These are phyloP conservation scores for Malassezia nana DNA, from an alignment of 1,284 basidiomycete species.

Conservation along the genomic window DNA sequence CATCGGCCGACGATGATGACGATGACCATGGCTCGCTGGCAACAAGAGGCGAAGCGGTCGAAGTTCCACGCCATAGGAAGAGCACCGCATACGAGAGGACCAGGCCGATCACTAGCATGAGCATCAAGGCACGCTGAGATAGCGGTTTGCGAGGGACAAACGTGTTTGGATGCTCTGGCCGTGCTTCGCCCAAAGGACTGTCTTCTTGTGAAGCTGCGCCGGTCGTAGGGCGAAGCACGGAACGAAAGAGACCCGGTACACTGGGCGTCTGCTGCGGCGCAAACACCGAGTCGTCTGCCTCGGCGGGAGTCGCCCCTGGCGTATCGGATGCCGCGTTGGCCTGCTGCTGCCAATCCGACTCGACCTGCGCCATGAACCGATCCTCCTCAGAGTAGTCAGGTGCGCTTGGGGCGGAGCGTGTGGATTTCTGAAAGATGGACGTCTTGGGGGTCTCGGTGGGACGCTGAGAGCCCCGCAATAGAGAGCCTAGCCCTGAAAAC, in stretches of 20 bases:
- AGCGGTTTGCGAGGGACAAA: not conserved
- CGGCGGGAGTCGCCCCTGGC: not conserved
- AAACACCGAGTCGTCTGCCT: constrained; percentile 4
- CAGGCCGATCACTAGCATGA: not conserved
- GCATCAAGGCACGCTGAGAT: not conserved
- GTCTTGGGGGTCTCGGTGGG: constrained; percentile 10
- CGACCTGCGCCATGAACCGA: constrained; percentile 13
- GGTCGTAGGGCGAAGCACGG: not conserved
- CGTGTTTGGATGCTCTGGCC: not conserved
- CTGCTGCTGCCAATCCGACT: constrained; percentile 1
- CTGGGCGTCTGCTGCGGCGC: constrained; percentile 5
- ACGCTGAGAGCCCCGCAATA: constrained; percentile 14
- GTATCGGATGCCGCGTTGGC: not conserved
- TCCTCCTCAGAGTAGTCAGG: constrained; percentile 15
- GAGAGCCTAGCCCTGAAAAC: constrained; percentile 8
- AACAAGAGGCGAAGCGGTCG: not conserved
- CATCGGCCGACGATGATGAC: not conserved
- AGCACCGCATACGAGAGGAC: not conserved
- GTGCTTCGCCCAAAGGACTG: not conserved
- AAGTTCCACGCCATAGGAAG: not conserved
- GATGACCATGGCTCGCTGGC: not conserved
- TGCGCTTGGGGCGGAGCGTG: not conserved
- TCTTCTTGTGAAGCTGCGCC: not conserved
- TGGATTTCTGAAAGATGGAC: not conserved
- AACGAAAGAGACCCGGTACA: constrained; percentile 12